Conservation (phyloP, 2,329 filamentous ascomycete genomes). For the Arachnopeziza araneosa region DNA sequence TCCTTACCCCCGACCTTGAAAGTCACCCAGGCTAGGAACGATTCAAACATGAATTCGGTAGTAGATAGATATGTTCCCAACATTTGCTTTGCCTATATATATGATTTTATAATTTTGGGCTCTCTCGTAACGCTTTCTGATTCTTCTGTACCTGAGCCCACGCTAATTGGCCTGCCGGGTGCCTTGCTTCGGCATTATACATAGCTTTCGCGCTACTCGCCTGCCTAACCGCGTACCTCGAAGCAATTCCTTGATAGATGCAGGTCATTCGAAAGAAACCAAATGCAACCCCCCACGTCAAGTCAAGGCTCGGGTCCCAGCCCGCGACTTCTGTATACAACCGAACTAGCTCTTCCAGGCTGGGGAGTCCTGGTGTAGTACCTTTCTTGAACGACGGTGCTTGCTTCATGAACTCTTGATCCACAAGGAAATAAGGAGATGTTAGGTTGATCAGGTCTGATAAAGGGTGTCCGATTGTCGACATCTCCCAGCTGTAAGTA, state of each 20-base stretch:
- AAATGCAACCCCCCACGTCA: conserved; percentile 58
- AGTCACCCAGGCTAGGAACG: no score
- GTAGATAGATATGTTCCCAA: no score
- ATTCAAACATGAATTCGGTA: no score
- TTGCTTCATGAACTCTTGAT: conserved; percentile 29
- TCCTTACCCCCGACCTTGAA: no score
- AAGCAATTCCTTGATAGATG: conserved; percentile 84
- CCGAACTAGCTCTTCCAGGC: conserved; percentile 48
- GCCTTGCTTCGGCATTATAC: conserved; percentile 63
- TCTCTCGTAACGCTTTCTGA: conserved; percentile 33
- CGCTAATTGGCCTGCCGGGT: conserved; percentile 69
- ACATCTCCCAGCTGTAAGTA: conserved; percentile 79
- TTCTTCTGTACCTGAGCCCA: conserved; percentile 62
- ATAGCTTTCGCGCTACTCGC: conserved; percentile 81
- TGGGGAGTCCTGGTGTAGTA: conserved; percentile 49
- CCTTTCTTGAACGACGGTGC: conserved; percentile 34
- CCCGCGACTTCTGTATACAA: conserved; percentile 67
- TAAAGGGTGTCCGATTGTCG: conserved; percentile 91
- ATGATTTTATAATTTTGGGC: conserved; percentile 37
- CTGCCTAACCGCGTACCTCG: conserved; percentile 76
- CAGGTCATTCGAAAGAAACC: conserved; percentile 55
- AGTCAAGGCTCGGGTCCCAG: conserved; percentile 62
- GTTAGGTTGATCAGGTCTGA: conserved; percentile 83
- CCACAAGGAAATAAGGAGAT: conserved; percentile 37
- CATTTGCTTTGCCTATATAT: background rate